Evolutionary conservation across 768 basidiomycete species (phyloP).

Genomic region (Pisolithus albus): DNA sequence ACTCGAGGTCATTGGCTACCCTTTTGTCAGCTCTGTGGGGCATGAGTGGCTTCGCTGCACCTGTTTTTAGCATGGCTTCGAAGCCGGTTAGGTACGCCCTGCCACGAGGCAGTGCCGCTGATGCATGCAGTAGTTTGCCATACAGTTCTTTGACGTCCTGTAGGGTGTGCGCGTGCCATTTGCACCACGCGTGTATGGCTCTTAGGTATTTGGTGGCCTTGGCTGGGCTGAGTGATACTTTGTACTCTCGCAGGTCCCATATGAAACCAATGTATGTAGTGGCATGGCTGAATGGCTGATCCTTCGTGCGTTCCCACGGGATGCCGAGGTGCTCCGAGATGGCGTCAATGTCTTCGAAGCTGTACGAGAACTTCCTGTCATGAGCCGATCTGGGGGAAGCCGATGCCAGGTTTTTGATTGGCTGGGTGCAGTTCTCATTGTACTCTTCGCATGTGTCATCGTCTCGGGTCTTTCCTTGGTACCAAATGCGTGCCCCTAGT

Average conservation of each 20-base stretch:
- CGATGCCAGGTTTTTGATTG: conserved; percentile 16
- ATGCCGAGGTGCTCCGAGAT: conserved; percentile 17
- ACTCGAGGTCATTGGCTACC: conserved; percentile 22
- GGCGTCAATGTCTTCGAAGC: conserved; percentile 29
- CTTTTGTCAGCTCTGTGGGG: conserved; percentile 9
- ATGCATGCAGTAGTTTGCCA: neutral
- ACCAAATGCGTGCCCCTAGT: conserved; percentile 19
- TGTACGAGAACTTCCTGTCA: conserved; percentile 19
- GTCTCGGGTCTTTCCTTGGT: conserved; percentile 11
- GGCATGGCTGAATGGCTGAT: conserved; percentile 14
- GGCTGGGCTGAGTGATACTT: conserved; percentile 15
- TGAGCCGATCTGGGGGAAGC: conserved; percentile 14
- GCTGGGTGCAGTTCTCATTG: conserved; percentile 23
- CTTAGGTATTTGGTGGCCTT: conserved; percentile 26
- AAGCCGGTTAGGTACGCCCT: conserved; percentile 36
- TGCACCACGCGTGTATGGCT: conserved; percentile 10
- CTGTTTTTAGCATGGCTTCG: conserved; percentile 30
- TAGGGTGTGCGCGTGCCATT: conserved; percentile 19
- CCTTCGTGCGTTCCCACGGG: conserved; percentile 26
- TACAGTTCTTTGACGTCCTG: neutral
- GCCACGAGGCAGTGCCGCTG: conserved; percentile 24
- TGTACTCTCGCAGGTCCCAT: conserved; percentile 22
- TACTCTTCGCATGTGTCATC: conserved; percentile 22
- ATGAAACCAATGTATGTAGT: conserved; percentile 26
- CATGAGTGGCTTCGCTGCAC: conserved; percentile 23